These are phyloP conservation scores for Paxillus rubicundulus DNA, from an alignment of 768 basidiomycete genomes.

Conservation along the genomic window DNA sequence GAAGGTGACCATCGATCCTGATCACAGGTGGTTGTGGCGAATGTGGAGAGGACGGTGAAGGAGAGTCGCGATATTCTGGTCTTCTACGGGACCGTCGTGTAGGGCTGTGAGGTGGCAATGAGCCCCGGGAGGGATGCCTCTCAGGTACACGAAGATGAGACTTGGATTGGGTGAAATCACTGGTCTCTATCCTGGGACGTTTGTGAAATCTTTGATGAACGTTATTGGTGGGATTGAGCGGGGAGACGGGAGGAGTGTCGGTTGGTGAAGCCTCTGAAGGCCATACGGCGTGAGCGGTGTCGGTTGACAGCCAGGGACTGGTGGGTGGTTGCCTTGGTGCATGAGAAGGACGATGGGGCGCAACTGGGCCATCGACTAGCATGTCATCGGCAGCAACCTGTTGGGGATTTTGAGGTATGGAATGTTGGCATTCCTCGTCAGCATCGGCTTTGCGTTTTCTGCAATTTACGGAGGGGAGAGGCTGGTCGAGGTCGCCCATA, in stretches of 20 bases:
- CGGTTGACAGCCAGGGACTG: conserved; percentile 30
- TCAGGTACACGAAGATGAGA: conserved; percentile 9
- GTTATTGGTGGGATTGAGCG: conserved; percentile 38
- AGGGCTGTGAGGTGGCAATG: conserved; percentile 23
- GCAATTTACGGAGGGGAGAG: conserved; percentile 46
- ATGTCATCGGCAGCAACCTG: conserved; percentile 31
- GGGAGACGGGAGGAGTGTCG: conserved; percentile 35
- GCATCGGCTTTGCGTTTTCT: conserved; percentile 68
- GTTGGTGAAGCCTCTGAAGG: conserved; percentile 38
- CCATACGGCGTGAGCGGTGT: conserved; percentile 34
- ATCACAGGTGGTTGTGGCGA: conserved; percentile 18
- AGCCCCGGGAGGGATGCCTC: conserved; percentile 12
- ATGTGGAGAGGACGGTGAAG: conserved; percentile 23
- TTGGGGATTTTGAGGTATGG: conserved; percentile 33
- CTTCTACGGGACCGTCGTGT: conserved; percentile 31
- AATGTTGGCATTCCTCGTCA: conserved; percentile 39
- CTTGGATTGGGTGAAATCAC: conserved; percentile 13
- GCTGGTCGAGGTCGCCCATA: conserved; percentile 66
- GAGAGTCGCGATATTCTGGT: conserved; percentile 29
- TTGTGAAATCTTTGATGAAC: conserved; percentile 23
- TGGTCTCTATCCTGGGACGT: conserved; percentile 32
- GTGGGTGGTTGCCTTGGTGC: conserved; percentile 43
- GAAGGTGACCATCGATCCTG: conserved; percentile 25
- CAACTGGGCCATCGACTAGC: conserved; percentile 32
- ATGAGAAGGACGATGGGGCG: conserved; percentile 26